A percentile compares a stretch with the other conserved stretches of the same genome.
Evolutionary conservation across 2,329 filamentous ascomycete species (phyloP).

Genomic region (Fusarium sp.): DNA sequence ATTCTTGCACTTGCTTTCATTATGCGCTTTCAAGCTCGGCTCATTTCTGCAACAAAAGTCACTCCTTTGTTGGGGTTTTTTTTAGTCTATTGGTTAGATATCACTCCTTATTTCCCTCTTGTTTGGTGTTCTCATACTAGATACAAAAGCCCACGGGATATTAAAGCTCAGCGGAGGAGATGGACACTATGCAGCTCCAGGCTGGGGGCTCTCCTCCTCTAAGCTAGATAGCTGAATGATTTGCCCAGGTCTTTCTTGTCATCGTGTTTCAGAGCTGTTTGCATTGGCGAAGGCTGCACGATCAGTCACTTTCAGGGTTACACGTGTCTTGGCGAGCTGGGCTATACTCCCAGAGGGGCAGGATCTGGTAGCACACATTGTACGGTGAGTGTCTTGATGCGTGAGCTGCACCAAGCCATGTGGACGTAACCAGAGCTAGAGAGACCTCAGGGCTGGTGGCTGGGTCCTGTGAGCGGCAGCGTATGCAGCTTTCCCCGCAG

Average conservation of each 20-base stretch:
- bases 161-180: background rate
- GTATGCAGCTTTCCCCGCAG: too few relatives aligned
- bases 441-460: too few relatives aligned
- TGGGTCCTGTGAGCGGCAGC: too few relatives aligned
- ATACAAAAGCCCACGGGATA: constrained; percentile 13
- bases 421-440: background rate
- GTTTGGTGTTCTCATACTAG: constrained; percentile 23
- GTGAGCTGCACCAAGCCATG: background rate
- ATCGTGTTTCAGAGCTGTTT: constrained; percentile 14
- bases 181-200: background rate
- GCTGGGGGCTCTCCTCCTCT: background rate
- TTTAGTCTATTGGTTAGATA: constrained; percentile 30
- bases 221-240: constrained; percentile 16
- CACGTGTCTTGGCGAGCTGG: constrained; percentile 21
- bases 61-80: background rate
- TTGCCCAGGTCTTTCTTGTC: background rate
- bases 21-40: background rate
- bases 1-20: background rate
- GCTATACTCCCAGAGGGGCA: constrained; percentile 20
- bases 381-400: constrained; percentile 1
- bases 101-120: constrained; percentile 28
- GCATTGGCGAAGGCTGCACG: background rate
- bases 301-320: constrained; percentile 20
- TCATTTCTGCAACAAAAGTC: constrained; percentile 1
- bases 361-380: constrained; percentile 14